Percentiles rank a stretch among this genome's conserved stretches.
phyloP scores from a whole-genome alignment of 371 early-diverging fungal species.

The Lichtheimia ramosa region DNA sequence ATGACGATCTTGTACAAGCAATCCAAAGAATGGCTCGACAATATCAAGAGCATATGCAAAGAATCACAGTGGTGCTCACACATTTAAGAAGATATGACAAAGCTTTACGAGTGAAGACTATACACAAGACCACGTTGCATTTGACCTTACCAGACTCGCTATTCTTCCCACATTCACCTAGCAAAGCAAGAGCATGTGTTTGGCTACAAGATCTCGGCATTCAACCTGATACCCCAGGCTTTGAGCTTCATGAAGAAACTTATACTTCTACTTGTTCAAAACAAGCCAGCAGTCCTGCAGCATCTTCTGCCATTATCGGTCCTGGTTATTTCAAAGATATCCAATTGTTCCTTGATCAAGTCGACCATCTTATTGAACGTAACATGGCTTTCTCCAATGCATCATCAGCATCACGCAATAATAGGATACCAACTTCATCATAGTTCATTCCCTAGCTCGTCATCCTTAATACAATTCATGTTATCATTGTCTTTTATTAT shows the following conservation, averaged over 20 bases:
- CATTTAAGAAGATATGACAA: neutral
- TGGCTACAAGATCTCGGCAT: slow-evolving; percentile 18
- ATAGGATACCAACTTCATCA: neutral
- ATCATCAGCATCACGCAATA: neutral
- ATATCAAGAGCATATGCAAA: slow-evolving; percentile 4
- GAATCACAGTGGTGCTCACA: neutral
- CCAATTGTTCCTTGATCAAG: slow-evolving; percentile 22
- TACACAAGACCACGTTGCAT: neutral
- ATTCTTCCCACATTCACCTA: slow-evolving; percentile 5
- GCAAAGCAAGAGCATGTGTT: slow-evolving; percentile 2
- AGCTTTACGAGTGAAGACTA: neutral
- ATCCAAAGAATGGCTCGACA: slow-evolving; percentile 1
- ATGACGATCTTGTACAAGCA: slow-evolving; percentile 1
- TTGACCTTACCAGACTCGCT: slow-evolving; percentile 1
- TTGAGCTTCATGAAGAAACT: slow-evolving; percentile 8
- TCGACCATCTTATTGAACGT: slow-evolving; percentile 21
- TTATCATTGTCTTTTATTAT: neutral
- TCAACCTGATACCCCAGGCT: slow-evolving; percentile 15
- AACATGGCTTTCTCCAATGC: slow-evolving; percentile 7
- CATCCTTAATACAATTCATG: neutral
- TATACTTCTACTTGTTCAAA: neutral
- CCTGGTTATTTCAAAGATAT: slow-evolving; percentile 23
- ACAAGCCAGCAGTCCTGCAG: neutral
- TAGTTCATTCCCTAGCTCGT: neutral
- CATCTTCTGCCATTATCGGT: neutral